Base-by-base conservation (phyloP, 352 stramenopile genomes). In the Phytophthora multivora region DNA sequence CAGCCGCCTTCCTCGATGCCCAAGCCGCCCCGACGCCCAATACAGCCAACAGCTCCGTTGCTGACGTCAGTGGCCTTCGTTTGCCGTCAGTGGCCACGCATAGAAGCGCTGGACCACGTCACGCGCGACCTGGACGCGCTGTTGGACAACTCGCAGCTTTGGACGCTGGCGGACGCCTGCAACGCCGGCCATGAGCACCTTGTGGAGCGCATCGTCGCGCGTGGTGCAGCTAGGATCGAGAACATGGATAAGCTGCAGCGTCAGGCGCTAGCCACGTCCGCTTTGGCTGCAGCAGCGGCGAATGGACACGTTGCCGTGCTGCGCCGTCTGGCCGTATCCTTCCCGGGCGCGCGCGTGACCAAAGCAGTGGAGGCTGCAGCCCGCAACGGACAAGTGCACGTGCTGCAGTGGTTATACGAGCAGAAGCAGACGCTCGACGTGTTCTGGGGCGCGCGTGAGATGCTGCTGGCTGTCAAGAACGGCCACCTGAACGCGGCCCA, bases 61-160 rank as follows among this genome's bases (percentile, higher is more conserved):
- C 49, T 80, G 41, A 16, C 52, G 2, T 61, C 47, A 12, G 68
- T 77, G 15, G 35, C 53, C 11, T 57, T 70, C 38, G 39, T 74
- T 15, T 51, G 39, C 11, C 59, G 60, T 16, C 47, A 63, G 7
- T 49, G 35, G 15, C 60, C 60, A 11, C 35, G 28, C 16, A 49
- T 80, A 21, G 68, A 63, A 13, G 68, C 71, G 18, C 56, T 77
- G 30, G 59, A 70, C 31, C 71, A 80, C 50, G 51, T 79, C 12
- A 54, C 51, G 10, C 40, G 35, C 3, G 35, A 60, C 13, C 25
- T 82, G 18, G 55, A 68, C 35, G 47, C 41, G 16, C 45, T 79
- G 12, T 58, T 71, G 23, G 70, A 77, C 41, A 38, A 33, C 3
- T 75, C 73, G n/a, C 33, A 39, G 40, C 26, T 42, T 12, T 72